These are phyloP conservation scores for Allodekkera sacchari DNA, from an alignment of 805 yeast species.

Conservation along the genomic window DNA sequence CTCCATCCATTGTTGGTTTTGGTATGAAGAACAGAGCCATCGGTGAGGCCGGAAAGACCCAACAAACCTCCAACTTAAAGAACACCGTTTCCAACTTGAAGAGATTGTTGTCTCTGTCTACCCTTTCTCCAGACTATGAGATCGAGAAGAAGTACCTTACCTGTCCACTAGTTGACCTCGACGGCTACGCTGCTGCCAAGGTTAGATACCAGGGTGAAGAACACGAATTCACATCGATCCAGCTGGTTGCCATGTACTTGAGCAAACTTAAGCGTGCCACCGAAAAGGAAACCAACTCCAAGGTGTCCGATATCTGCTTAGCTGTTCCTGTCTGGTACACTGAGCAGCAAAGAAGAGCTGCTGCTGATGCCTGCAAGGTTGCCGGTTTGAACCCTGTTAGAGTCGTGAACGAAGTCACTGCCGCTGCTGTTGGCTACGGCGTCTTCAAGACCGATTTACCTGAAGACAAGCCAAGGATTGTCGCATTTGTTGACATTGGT, in stretches of 20 bases:
- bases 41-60: constrained; percentile 94
- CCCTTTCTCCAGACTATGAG: constrained; percentile 67
- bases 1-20: constrained; percentile 85
- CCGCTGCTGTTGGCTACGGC: constrained; percentile 99
- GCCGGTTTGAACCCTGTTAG: constrained; percentile 98
- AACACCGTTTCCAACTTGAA: constrained; percentile 94
- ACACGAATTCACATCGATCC: constrained; percentile 75
- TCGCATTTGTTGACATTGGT: constrained; percentile 95
- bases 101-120: constrained; percentile 79
- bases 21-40: constrained; percentile 82
- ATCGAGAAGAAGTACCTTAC: constrained; percentile 70
- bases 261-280: constrained; percentile 82
- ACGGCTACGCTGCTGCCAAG: constrained; percentile 76
- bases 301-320: constrained; percentile 79
- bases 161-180: constrained; percentile 58
- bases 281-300: constrained; percentile 71
- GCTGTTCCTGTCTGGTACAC: constrained; percentile 98
- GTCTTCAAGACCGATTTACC: constrained; percentile 96
- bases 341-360: constrained; percentile 93
- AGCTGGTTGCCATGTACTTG: constrained; percentile 91
- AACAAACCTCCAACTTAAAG: constrained; percentile 92
- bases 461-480: constrained; percentile 82
- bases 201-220: constrained; percentile 78
- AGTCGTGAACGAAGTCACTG: constrained; percentile 94
- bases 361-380: constrained; percentile 88